Evolutionary conservation across 208 protist species (phyloP).

Genomic region (Crithidia mellificae): DNA sequence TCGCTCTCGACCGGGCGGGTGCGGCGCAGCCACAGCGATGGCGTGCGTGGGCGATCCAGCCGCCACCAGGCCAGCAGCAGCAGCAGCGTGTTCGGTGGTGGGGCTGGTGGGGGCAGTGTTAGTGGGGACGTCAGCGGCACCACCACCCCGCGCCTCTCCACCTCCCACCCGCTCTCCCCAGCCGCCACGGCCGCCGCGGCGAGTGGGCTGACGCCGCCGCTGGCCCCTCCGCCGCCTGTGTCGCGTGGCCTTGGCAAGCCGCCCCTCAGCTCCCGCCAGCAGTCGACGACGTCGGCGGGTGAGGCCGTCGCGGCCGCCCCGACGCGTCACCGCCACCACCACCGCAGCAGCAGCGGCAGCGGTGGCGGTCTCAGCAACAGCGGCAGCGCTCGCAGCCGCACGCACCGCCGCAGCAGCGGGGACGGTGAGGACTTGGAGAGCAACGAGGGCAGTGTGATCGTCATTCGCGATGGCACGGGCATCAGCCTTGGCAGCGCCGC

Average conservation of each 20-base stretch:
- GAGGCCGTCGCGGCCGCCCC: not conserved
- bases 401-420: conserved; percentile 9
- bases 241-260: conserved; percentile 47
- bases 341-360: conserved; percentile 23
- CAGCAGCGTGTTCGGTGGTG: not conserved
- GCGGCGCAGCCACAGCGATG: conserved; percentile 33
- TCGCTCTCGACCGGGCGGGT: not conserved
- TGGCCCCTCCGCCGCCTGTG: conserved; percentile 25
- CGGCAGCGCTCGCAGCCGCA: conserved; percentile 22
- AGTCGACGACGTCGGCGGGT: conserved; percentile 5
- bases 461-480: conserved; percentile 21
- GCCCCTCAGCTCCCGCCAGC: conserved; percentile 51
- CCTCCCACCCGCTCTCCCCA: conserved; percentile 21
- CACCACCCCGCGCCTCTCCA: conserved; percentile 8
- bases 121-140: conserved; percentile 1
- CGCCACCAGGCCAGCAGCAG: not conserved
- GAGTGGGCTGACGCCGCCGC: conserved; percentile 26
- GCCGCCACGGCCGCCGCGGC: conserved; percentile 5
- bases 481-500: conserved; percentile 2
- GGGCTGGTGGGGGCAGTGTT: not conserved
- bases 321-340: conserved; percentile 25
- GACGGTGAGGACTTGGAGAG: conserved; percentile 9
- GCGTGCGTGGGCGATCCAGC: conserved; percentile 5
- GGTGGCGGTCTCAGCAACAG: conserved; percentile 24
- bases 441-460: conserved; percentile 23